Percentiles rank a stretch among this genome's conserved stretches.
Conservation (phyloP, 495 filamentous ascomycete genomes). For the Xylaria venustula region DNA sequence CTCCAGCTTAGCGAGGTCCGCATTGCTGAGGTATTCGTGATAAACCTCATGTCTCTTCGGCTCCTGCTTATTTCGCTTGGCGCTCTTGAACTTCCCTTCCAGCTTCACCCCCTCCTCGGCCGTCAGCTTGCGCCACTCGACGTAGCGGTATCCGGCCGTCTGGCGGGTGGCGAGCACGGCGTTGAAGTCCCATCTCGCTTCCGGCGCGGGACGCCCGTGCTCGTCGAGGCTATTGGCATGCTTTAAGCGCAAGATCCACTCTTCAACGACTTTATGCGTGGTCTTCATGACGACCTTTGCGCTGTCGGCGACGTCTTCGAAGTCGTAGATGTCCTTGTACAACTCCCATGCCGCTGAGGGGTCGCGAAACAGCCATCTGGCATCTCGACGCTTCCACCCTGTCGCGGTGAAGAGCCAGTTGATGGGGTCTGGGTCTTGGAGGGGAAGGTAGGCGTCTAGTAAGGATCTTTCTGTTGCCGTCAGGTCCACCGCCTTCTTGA, state of each 20-base stretch:
- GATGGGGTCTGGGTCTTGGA: not conserved
- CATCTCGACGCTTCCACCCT: conserved; percentile 7
- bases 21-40: not conserved
- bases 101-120: not conserved
- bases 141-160: not conserved
- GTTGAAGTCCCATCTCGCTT: not conserved
- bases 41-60: not conserved
- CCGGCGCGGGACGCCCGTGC: not conserved
- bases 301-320: not conserved
- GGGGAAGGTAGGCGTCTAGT: conserved; percentile 2
- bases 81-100: not conserved
- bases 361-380: not conserved
- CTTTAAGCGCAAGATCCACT: not conserved
- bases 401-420: not conserved
- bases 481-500: not conserved
- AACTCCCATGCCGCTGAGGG: not conserved
- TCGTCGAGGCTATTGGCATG: not conserved
- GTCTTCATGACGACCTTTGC: not conserved
- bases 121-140: conserved; percentile 1
- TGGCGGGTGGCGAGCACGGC: not conserved
- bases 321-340: conserved; percentile 6
- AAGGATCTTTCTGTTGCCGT: not conserved
- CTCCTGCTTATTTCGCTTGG: not conserved
- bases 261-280: not conserved
- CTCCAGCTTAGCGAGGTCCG: not conserved